A percentile compares a stretch with the other conserved stretches of the same genome.
Evolutionary conservation across 140 eudicot genomes (phyloP).

Genomic region (Anethum foeniculum): DNA sequence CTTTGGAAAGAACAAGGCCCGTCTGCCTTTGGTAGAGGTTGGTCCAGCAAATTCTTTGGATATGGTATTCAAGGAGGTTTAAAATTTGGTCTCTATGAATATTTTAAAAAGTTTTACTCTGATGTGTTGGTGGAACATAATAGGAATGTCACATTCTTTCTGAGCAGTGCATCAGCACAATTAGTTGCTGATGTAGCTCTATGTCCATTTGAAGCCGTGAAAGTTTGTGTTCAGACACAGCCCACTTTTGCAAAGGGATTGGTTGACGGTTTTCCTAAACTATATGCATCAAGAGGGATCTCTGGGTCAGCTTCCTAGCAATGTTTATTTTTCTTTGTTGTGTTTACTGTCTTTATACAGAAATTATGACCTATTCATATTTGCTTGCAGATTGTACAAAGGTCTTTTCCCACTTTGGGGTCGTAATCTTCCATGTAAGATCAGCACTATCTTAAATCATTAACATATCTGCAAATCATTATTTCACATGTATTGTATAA

Average conservation of each 20-base stretch:
- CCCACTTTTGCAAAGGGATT: slow-evolving; percentile 75
- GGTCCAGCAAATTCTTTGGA: slow-evolving; percentile 85
- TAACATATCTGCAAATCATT: neutral
- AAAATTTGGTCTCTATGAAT: slow-evolving; percentile 89
- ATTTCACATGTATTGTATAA: neutral
- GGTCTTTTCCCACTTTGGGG: slow-evolving; percentile 98
- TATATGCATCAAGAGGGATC: slow-evolving; percentile 64
- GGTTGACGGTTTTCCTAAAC: slow-evolving; percentile 83
- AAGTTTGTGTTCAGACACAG: slow-evolving; percentile 83
- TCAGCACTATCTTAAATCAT: slow-evolving; percentile 6
- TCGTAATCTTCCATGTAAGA: slow-evolving; percentile 90
- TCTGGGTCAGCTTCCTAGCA: slow-evolving; percentile 41
- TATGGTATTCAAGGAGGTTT: slow-evolving; percentile 90
- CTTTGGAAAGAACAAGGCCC: slow-evolving; percentile 79
- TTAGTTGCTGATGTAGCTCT: slow-evolving; percentile 85
- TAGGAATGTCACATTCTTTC: slow-evolving; percentile 54
- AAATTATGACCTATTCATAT: slow-evolving; percentile 6
- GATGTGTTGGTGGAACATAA: slow-evolving; percentile 43
- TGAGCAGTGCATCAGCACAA: slow-evolving; percentile 88
- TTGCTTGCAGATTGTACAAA: slow-evolving; percentile 70
- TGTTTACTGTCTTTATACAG: neutral
- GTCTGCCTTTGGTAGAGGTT: slow-evolving; percentile 81
- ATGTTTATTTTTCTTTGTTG: neutral
- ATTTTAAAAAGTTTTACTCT: slow-evolving; percentile 54
- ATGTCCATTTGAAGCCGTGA: slow-evolving; percentile 89